Base-by-base conservation (phyloP, 805 yeast species). In the Huiozyma naganishii region DNA sequence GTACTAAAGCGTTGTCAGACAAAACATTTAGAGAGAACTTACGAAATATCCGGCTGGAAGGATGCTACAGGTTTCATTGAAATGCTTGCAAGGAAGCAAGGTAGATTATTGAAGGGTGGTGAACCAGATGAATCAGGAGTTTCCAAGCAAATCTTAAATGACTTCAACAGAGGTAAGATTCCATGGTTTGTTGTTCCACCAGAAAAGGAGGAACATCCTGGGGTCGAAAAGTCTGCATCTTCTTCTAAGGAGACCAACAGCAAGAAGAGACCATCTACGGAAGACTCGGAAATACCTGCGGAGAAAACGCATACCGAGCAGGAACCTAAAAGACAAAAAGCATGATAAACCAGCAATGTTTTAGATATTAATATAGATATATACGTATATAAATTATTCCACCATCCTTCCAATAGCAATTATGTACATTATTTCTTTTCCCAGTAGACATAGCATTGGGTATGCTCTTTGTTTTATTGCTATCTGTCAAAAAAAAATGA, bases 181-280 rank as follows among this genome's bases (percentile, higher is more conserved):
- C 98, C 98, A 27, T 90, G 98, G 98, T 90, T 90, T 62, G 86
- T 86, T 30, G 79, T 92, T 28, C 98, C 98, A 29, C 97, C 97
- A 36, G 76, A 80, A 52, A 70, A 70, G 29, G 84, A 79, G 37
- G 80, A 68, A 45, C 23, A 17, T 17, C 23, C 23, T 17, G 23
- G 23, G 23, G 23, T 4, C 23, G 23, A 17, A 17, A 17, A 17
- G 23, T 17, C 23, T 17, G 23, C 4, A 17, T 17, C 23, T 17
- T 17, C 23, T 17, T 17, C 23, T 4, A 17, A 17, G 23, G 23
- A 17, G 23, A 36, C 37, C n/a, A 28, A 36, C 17, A 32, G 36
- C 23, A 36, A 30, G 10, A 50, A 48, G 43, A 51, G 52, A 43
- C 47, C 43, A 12, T 44, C 44, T 7, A 37, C 32, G 7, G 45